phyloP scores from a whole-genome alignment of 2,329 filamentous ascomycete genomes.

The Domatiomyces globalis region DNA sequence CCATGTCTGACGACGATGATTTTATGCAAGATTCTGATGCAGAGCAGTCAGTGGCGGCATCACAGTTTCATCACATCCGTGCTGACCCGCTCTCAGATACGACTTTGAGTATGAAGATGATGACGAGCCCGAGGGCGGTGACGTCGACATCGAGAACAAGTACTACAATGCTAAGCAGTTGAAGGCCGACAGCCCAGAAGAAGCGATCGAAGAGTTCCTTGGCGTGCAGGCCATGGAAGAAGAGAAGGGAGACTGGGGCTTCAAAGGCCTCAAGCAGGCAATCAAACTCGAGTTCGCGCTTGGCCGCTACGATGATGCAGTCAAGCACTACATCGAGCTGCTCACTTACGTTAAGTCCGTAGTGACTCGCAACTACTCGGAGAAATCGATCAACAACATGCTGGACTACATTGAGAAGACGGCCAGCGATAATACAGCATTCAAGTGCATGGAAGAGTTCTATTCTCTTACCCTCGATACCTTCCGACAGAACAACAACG shows the following conservation, averaged over 20 bases:
- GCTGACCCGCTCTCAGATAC: slow-evolving; percentile 42
- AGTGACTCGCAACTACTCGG: slow-evolving; percentile 93
- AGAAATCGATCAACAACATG: slow-evolving; percentile 99
- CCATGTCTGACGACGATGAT: slow-evolving; percentile 73
- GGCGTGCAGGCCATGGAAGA: slow-evolving; percentile 68
- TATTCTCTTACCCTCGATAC: slow-evolving; percentile 87
- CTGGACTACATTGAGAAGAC: slow-evolving; percentile 94
- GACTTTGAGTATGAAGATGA: slow-evolving; percentile 97
- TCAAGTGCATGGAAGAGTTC: slow-evolving; percentile 80
- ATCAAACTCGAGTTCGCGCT: slow-evolving; percentile 94
- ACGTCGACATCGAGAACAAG: slow-evolving; percentile 96
- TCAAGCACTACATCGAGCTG: slow-evolving; percentile 84
- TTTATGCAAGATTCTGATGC: slow-evolving; percentile 89
- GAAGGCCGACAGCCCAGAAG: slow-evolving; percentile 72
- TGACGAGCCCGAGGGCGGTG: slow-evolving; percentile 72
- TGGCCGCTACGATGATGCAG: slow-evolving; percentile 73
- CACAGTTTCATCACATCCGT: not conserved
- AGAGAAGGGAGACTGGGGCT: slow-evolving; percentile 96
- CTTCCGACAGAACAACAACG: slow-evolving; percentile 95
- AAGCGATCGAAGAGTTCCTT: slow-evolving; percentile 85
- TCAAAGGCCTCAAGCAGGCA: slow-evolving; percentile 94
- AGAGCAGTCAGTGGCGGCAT: slow-evolving; percentile 50
- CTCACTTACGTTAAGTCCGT: slow-evolving; percentile 95
- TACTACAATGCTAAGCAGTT: slow-evolving; percentile 99
- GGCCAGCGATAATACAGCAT: slow-evolving; percentile 55